phyloP scores from a whole-genome alignment of 352 stramenopile species.

The Phytophthora ramorum region DNA sequence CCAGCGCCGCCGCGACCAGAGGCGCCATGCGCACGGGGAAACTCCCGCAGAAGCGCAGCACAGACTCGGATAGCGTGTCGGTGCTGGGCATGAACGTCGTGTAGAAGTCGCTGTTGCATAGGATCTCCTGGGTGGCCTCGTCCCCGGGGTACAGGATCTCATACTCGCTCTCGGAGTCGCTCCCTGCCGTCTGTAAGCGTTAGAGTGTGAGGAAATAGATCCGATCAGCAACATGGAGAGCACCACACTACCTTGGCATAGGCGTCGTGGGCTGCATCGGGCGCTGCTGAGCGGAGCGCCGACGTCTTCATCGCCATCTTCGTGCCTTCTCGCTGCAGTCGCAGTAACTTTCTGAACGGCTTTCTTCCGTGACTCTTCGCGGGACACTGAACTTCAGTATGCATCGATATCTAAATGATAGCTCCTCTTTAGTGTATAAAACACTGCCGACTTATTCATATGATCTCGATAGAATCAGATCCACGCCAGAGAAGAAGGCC shows the following conservation, averaged over 20 bases:
- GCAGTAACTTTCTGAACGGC: not conserved
- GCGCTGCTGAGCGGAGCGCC: not conserved
- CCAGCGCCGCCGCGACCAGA: constrained; percentile 51
- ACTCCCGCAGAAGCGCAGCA: constrained; percentile 70
- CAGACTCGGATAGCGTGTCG: constrained; percentile 57
- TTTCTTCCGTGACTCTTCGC: constrained; percentile 1
- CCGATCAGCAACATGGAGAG: not conserved
- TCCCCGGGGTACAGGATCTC: constrained; percentile 64
- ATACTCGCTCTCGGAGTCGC: constrained; percentile 61
- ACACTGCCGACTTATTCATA: not conserved
- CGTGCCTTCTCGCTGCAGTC: not conserved
- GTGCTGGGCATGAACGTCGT: constrained; percentile 54
- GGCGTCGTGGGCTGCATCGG: not conserved
- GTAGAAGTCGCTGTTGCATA: constrained; percentile 65
- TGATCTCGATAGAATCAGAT: constrained; percentile 4
- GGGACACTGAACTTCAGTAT: not conserved
- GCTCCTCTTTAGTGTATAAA: constrained; percentile 6
- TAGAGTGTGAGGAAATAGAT: not conserved
- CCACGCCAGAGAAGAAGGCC: constrained; percentile 17
- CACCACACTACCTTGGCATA: not conserved
- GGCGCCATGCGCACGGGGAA: constrained; percentile 61
- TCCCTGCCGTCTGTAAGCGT: constrained; percentile 13
- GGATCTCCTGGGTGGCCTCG: constrained; percentile 47
- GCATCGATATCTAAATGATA: constrained; percentile 8
- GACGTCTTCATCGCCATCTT: not conserved